Evolutionary conservation across 2,329 filamentous ascomycete genomes (phyloP).

Genomic region (Pseudogymnoascus sp.): DNA sequence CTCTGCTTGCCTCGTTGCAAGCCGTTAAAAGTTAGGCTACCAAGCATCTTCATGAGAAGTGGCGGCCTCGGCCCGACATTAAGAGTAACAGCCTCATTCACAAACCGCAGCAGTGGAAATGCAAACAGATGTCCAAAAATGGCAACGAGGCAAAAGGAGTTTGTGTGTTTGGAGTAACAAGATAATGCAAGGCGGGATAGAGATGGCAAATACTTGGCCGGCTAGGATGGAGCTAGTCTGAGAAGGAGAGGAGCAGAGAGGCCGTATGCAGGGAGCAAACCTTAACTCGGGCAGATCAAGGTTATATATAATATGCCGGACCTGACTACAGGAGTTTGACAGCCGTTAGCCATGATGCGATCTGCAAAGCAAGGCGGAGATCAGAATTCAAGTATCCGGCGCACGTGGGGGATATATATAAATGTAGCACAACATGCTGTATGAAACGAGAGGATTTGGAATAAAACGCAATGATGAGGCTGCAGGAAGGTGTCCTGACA

Average conservation of each 20-base stretch:
- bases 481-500: neutral
- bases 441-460: neutral
- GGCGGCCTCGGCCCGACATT: neutral
- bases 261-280: neutral
- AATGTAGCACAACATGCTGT: neutral
- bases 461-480: neutral
- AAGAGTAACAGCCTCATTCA: neutral
- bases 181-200: neutral
- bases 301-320: constrained; percentile 3
- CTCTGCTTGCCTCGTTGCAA: neutral
- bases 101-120: neutral
- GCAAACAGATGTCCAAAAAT: neutral
- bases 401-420: neutral
- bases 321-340: neutral
- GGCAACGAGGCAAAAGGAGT: neutral
- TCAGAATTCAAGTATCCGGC: neutral
- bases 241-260: neutral
- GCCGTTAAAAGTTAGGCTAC: constrained; percentile 1
- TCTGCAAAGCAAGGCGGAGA: neutral
- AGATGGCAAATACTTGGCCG: neutral
- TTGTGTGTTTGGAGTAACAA: neutral
- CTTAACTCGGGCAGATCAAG: neutral
- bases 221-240: neutral
- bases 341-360: neutral
- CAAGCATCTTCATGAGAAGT: constrained; percentile 1